These are phyloP conservation scores for Raffaelea arxii DNA, from an alignment of 2,329 filamentous ascomycete genomes.

Conservation along the genomic window DNA sequence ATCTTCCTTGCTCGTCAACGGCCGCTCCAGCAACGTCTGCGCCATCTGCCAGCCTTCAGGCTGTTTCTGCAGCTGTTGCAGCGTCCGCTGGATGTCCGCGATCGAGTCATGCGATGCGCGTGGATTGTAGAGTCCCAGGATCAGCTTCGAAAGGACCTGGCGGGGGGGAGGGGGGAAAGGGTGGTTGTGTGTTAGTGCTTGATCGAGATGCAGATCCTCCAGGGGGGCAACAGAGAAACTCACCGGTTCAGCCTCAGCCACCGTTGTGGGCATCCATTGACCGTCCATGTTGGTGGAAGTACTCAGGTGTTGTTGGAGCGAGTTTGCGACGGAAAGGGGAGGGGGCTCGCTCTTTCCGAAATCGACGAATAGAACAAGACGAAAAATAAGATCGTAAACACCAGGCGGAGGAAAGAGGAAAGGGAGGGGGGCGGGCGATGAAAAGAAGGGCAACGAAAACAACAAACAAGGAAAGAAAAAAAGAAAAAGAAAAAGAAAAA, in stretches of 20 bases:
- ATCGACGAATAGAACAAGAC: not conserved
- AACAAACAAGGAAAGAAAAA: no score
- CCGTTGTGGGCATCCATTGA: constrained; percentile 18
- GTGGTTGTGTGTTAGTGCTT: not conserved
- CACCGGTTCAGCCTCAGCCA: constrained; percentile 25
- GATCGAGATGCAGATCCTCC: not conserved
- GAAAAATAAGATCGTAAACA: not conserved
- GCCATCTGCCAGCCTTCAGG: constrained; percentile 79
- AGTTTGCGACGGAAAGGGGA: no score
- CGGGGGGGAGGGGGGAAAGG: not conserved
- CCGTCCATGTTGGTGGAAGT: no score
- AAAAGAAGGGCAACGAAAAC: not conserved
- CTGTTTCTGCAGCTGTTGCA: constrained; percentile 72
- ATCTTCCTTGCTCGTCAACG: constrained; percentile 40
- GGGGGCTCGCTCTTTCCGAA: no score
- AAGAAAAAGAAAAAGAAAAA: no score
- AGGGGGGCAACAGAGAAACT: constrained; percentile 9
- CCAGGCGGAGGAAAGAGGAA: not conserved
- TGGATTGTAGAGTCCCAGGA: constrained; percentile 44
- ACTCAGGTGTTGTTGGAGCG: no score
- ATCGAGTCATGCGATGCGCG: constrained; percentile 35
- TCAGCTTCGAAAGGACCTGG: constrained; percentile 22
- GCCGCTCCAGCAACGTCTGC: constrained; percentile 52
- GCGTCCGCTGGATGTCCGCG: constrained; percentile 53
- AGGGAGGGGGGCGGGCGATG: not conserved